phyloP scores from a whole-genome alignment of 2,329 filamentous ascomycete species.

The Stachybotrys chlorohalonatus region DNA sequence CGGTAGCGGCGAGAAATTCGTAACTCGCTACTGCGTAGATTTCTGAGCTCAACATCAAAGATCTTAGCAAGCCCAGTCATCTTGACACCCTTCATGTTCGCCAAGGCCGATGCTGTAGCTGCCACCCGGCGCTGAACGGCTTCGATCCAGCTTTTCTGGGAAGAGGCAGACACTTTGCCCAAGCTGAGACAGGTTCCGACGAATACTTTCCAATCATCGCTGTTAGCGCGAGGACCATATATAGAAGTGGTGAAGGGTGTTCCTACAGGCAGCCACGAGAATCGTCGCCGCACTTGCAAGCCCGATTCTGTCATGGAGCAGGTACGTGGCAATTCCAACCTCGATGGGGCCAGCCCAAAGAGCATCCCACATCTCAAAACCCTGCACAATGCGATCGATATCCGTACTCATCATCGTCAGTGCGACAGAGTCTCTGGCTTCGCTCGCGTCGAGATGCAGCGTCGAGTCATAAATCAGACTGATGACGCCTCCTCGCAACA shows the following conservation, averaged over 20 bases:
- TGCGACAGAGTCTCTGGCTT: slow-evolving; percentile 17
- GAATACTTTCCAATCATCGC: background rate
- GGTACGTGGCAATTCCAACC: slow-evolving; percentile 20
- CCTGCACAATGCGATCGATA: slow-evolving; percentile 21
- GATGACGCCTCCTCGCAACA: slow-evolving; percentile 18
- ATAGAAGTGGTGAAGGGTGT: background rate
- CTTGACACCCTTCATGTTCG: slow-evolving; percentile 16
- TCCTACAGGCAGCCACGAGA: slow-evolving; percentile 11
- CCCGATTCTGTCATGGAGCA: slow-evolving; percentile 21
- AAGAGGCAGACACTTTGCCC: slow-evolving; percentile 9
- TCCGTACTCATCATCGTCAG: slow-evolving; percentile 30
- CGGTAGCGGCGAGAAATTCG: slow-evolving; percentile 11
- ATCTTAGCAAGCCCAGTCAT: slow-evolving; percentile 18
- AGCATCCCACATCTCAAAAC: slow-evolving; percentile 20
- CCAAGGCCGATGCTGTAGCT: slow-evolving; percentile 11
- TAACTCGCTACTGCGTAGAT: slow-evolving; percentile 8
- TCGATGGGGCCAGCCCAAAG: slow-evolving; percentile 24
- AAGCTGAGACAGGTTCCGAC: background rate
- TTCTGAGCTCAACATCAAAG: background rate
- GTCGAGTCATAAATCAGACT: slow-evolving; percentile 22
- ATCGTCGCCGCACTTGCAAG: slow-evolving; percentile 21
- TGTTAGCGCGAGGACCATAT: background rate
- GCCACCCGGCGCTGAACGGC: slow-evolving; percentile 17
- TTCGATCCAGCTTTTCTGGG: slow-evolving; percentile 20
- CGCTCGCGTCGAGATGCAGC: slow-evolving; percentile 12